Evolutionary conservation across 768 basidiomycete genomes (phyloP), one percentile per base, ranked within the genome.

Genomic region (Termitomyces sp.): DNA sequence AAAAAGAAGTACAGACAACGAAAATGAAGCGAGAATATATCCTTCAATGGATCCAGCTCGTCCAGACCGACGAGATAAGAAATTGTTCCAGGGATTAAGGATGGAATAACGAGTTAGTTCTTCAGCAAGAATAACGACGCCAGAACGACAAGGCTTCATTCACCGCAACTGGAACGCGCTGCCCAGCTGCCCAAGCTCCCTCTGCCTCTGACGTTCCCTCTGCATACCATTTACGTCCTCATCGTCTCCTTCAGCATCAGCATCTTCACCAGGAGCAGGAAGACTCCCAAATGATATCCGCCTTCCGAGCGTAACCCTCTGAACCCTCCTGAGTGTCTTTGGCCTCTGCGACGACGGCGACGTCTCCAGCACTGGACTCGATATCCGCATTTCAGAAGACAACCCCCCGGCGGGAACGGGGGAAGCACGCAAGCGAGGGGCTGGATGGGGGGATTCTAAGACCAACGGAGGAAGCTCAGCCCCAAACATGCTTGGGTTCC

Each of bases 91-190:
- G 34, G 32, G 12, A 20, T 10, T 20, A 36, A 20, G 37, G 15
- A 51, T 32, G 38, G 11, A 38, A 38, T 12, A 31, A 34, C 31
- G 25, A 42, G 54, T 42, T 42, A 52, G n/a, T 52, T 42, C 29
- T 54, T 29, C 36, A 48, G 20, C 25, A 29, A 46, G 46, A 20
- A 25, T 8, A 45, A 42, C 15, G 36, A 48, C 20, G 47, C n/a
- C n/a, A 6, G 20, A 10, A 37, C 7, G 36, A 37, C 2, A 50
- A 53, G 31, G 15, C 46, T 42, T 46, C 34, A 25, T 34, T 79
- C 66, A 88, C 14, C 75, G 79, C 72, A 89, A 73, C 65, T 88
- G 86, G 71, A 93, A 90, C 32, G 91, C 91, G 68, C 89, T 91
- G 34, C 83, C 91, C 54, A 92, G 71, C 59, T 76, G 75, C 49